These are phyloP conservation scores for Roridomyces roridus DNA, from an alignment of 768 basidiomycete genomes.

Conservation along the genomic window DNA sequence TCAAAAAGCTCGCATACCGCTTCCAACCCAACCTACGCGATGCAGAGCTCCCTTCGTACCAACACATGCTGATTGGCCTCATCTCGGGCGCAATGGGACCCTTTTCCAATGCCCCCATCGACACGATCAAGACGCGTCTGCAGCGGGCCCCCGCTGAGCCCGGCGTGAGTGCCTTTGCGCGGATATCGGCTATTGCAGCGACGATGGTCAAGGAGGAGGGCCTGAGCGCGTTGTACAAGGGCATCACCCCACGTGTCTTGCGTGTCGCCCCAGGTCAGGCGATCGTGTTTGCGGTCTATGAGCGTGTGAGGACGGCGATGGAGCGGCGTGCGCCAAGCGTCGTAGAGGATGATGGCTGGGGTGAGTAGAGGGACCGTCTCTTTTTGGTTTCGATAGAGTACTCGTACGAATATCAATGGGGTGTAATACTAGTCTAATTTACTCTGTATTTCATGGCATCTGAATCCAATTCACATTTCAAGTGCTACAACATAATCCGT, in stretches of 20 bases:
- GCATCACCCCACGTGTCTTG: slow-evolving; percentile 94
- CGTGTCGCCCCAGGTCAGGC: slow-evolving; percentile 97
- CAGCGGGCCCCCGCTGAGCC: slow-evolving; percentile 82
- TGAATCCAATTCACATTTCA: not conserved
- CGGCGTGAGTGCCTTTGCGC: slow-evolving; percentile 78
- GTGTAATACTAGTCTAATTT: not conserved
- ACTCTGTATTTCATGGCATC: not conserved
- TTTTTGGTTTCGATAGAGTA: not conserved
- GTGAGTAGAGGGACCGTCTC: not conserved
- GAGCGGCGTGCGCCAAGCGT: slow-evolving; percentile 67
- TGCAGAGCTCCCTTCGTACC: slow-evolving; percentile 86
- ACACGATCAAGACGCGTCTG: slow-evolving; percentile 93
- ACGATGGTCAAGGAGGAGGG: slow-evolving; percentile 97
- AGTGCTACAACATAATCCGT: no score
- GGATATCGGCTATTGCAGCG: slow-evolving; percentile 79
- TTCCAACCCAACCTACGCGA: slow-evolving; percentile 80
- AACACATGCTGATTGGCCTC: slow-evolving; percentile 94
- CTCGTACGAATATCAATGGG: not conserved
- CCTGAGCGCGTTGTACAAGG: slow-evolving; percentile 92
- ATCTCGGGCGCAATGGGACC: slow-evolving; percentile 98
- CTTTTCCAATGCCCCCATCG: slow-evolving; percentile 96
- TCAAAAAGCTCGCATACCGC: slow-evolving; percentile 83
- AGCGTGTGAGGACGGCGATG: slow-evolving; percentile 78
- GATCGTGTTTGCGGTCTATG: slow-evolving; percentile 97
- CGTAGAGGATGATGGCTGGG: slow-evolving; percentile 63